A percentile compares a stretch with the other conserved stretches of the same genome.
Conservation (phyloP, 2,329 filamentous ascomycete genomes). For the Cadophora gregata region DNA sequence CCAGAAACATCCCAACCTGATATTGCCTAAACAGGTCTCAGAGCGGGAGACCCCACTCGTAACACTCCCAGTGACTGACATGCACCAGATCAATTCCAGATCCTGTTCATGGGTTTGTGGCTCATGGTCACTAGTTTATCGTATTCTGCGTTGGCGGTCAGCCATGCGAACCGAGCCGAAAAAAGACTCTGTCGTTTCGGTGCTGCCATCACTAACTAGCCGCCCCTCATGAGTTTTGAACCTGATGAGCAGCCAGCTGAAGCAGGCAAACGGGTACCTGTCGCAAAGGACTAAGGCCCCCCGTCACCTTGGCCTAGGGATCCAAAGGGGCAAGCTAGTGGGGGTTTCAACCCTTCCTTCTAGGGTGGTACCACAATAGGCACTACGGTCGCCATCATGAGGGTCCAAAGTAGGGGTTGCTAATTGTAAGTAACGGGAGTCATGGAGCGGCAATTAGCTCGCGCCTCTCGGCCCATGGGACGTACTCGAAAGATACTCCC, state of each 20-base stretch:
- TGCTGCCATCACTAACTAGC: not conserved
- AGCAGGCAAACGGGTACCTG: not conserved
- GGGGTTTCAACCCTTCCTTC: not conserved
- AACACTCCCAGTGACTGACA: not conserved
- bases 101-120: slow-evolving; percentile 6
- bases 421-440: slow-evolving; percentile 3
- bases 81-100: not conserved
- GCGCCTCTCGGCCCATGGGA: not conserved
- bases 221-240: not conserved
- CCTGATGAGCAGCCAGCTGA: not conserved
- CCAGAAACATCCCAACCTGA: not conserved
- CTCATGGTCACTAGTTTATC: slow-evolving; percentile 4
- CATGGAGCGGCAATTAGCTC: not conserved
- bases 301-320: not conserved
- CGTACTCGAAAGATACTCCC: not conserved
- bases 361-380: slow-evolving; percentile 7
- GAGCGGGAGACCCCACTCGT: not conserved
- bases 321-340: not conserved
- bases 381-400: slow-evolving; percentile 13
- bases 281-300: not conserved
- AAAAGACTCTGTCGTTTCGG: not conserved
- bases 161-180: not conserved
- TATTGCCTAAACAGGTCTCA: slow-evolving; percentile 14
- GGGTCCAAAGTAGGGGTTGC: not conserved
- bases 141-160: not conserved